A percentile compares a stretch with the other conserved stretches of the same genome.
These are phyloP conservation scores for Musa beccarii DNA, from an alignment of 176 grass and related monocot genomes.

Conservation along the genomic window DNA sequence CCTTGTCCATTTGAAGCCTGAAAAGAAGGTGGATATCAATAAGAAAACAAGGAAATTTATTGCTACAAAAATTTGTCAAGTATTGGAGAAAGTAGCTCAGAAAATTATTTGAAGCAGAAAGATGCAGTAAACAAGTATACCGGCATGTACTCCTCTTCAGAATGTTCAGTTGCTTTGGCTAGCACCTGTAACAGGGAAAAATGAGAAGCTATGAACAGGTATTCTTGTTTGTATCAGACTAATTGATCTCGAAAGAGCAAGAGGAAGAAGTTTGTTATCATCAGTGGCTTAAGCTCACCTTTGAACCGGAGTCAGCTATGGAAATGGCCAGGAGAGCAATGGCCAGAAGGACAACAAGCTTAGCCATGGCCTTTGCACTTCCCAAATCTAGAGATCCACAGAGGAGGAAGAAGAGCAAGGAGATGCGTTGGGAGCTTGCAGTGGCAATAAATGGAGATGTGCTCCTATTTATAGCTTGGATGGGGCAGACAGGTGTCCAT, in stretches of 20 bases:
- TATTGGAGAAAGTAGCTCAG: not conserved
- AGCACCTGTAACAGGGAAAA: not conserved
- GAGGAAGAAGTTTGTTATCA: not conserved
- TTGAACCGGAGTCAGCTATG: slow-evolving; percentile 7
- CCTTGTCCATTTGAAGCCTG: slow-evolving; percentile 9
- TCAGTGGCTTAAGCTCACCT: not conserved
- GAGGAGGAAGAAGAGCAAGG: not conserved
- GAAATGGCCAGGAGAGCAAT: slow-evolving; percentile 16
- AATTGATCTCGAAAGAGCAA: not conserved
- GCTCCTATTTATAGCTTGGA: slow-evolving; percentile 1
- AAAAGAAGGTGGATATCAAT: not conserved
- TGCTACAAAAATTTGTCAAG: too few relatives aligned
- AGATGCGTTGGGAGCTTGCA: not conserved
- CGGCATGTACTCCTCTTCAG: not conserved
- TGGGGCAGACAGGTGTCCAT: not conserved
- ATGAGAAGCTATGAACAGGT: not conserved
- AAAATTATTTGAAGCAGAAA: not conserved
- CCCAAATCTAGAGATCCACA: not conserved
- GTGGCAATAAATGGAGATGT: not conserved
- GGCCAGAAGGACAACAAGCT: slow-evolving; percentile 1
- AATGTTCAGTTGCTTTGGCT: slow-evolving; percentile 11
- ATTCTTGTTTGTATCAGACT: not conserved
- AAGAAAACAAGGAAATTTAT: not conserved
- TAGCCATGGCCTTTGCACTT: slow-evolving; percentile 14
- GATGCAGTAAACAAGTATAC: not conserved